Evolutionary conservation across 1,284 basidiomycete genomes (phyloP), one percentile per base, ranked within the genome.

Genomic region (Hemileia vastatrix): DNA sequence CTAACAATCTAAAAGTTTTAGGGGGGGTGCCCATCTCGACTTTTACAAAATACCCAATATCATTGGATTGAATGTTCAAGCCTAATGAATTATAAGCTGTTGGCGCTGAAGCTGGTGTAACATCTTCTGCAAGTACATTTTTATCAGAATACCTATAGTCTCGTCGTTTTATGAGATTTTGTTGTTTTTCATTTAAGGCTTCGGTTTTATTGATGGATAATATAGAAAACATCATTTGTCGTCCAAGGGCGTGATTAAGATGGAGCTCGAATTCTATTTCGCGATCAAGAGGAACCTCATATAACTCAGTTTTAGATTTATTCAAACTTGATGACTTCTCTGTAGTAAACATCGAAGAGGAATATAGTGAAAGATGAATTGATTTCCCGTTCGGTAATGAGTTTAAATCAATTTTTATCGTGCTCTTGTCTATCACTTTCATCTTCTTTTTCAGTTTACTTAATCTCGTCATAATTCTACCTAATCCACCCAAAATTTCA

Each of bases 1-100:
- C 85, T 54, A 92, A 80, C 70, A 93, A 76, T 33, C 80, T 78
- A 77, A 87, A 92, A 68, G 84, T 76, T 47, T 76, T 78, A 1
- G 86, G 81, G n/a, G 86, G 86, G 2, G 85, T 87, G 43, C 89
- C 89, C 66, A 92, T 82, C 73, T 86, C 81, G 33, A 92, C 76
- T 24, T 82, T 84, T 5, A 86, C 85, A 54, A 90, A 78, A 76
- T 90, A 83, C 40, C 82, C 81, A 36, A 81, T 78, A 70, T 82
- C 81, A 65, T 81, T 79, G 11, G 72, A 72, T 82, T 88, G 83
- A 61, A 89, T 88, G 68, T 83, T 80, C 51, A 91, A 80, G 2
- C 84, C 88, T 47, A 89, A 78, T 33, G 86, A 83, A 75, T 86
- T 79, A 63, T 72, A 74, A 5, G 80, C 75, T 13, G 82, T 80